Percentiles rank a stretch among this genome's conserved stretches.
Conservation (phyloP, 208 protist genomes). For the Wallacemonas sp. region DNA sequence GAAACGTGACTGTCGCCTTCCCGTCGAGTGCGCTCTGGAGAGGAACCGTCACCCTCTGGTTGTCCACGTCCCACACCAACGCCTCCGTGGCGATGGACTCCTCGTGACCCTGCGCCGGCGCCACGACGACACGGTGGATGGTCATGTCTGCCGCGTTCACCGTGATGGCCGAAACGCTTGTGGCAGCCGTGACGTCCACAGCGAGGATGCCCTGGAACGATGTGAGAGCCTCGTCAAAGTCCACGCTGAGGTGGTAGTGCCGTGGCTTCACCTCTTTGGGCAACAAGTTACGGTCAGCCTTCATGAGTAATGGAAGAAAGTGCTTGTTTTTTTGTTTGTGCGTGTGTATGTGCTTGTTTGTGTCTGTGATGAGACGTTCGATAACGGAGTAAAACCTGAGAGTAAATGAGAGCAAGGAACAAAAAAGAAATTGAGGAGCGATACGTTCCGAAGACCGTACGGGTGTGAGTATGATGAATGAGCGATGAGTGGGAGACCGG, state of each 20-base stretch:
- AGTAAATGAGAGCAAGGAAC: conserved; percentile 5
- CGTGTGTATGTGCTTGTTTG: not conserved
- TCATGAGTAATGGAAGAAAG: conserved; percentile 9
- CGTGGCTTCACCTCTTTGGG: conserved; percentile 45
- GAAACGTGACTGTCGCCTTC: conserved; percentile 56
- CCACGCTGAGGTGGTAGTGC: conserved; percentile 68
- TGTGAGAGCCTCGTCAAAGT: conserved; percentile 54
- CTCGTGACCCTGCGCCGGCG: not conserved
- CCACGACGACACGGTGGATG: conserved; percentile 41
- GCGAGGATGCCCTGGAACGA: conserved; percentile 58
- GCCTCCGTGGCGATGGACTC: conserved; percentile 7
- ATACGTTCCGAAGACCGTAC: not conserved
- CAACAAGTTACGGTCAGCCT: conserved; percentile 47
- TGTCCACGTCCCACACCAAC: conserved; percentile 28
- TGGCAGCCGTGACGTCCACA: conserved; percentile 38
- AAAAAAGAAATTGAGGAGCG: not conserved
- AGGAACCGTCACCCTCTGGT: conserved; percentile 35
- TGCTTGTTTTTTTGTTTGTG: not conserved
- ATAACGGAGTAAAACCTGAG: no score
- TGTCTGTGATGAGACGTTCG: not conserved
- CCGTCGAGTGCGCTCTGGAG: conserved; percentile 22
- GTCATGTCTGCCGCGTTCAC: conserved; percentile 66
- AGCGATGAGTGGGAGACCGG: not conserved
- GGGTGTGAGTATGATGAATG: no score
- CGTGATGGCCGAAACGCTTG: conserved; percentile 38